phyloP scores from a whole-genome alignment of 2,329 filamentous ascomycete genomes.

The Xylaria arbuscula region DNA sequence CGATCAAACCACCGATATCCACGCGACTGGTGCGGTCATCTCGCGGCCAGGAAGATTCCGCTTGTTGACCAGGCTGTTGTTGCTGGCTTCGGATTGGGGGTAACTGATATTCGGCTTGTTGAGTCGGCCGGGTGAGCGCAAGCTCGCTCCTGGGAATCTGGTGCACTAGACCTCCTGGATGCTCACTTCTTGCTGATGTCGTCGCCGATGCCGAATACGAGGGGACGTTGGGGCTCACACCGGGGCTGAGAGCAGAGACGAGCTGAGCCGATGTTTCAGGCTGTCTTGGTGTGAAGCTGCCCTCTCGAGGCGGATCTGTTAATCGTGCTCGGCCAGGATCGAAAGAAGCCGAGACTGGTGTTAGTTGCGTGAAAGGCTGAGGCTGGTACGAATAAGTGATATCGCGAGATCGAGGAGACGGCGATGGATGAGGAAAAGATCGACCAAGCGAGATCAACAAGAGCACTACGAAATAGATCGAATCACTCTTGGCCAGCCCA shows the following conservation, averaged over 20 bases:
- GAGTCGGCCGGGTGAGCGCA: conserved; percentile 47
- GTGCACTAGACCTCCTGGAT: conserved; percentile 58
- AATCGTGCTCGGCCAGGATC: conserved; percentile 58
- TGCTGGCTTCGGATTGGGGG: conserved; percentile 55
- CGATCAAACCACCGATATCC: conserved; percentile 71
- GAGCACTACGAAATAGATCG: conserved; percentile 71
- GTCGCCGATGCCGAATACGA: conserved; percentile 62
- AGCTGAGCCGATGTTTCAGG: conserved; percentile 50
- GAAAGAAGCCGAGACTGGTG: conserved; percentile 60
- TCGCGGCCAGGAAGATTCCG: conserved; percentile 52
- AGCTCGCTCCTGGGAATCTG: conserved; percentile 66
- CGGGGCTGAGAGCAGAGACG: conserved; percentile 49
- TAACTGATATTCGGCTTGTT: conserved; percentile 54
- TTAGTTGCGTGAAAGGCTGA: conserved; percentile 57
- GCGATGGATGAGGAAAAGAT: conserved; percentile 57
- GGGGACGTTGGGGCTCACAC: conserved; percentile 56
- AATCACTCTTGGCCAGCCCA: conserved; percentile 69
- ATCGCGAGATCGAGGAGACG: conserved; percentile 59
- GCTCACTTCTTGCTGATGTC: conserved; percentile 62
- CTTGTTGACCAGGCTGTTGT: conserved; percentile 43
- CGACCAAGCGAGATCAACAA: conserved; percentile 55
- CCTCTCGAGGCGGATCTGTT: conserved; percentile 49
- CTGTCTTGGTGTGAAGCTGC: conserved; percentile 49
- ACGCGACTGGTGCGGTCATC: conserved; percentile 66
- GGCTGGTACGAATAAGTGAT: conserved; percentile 57